Evolutionary conservation across 352 stramenopile species (phyloP), one percentile per base, ranked within the genome.

Genomic region (Sclerospora graminicola): DNA sequence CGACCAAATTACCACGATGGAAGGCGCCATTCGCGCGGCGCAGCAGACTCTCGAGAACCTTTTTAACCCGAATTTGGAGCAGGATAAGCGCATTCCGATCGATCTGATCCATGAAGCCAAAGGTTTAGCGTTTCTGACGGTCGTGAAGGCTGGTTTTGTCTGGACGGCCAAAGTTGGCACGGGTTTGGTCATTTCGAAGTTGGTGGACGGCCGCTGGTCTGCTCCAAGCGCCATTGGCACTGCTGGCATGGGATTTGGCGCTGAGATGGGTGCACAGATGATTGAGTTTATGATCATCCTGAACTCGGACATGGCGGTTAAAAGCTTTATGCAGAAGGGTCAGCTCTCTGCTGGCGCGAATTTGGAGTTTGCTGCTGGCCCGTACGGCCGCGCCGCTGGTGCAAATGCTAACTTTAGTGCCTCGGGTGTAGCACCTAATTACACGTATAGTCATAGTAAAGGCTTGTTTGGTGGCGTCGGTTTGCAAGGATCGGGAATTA

Each of bases 171-270:
- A 85, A 49, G 59, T 92, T 20, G 81, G 81, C 56, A 88, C 78
- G 39, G 95, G 95, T 31, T 77, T 98, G 36, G 85, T 98, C 11
- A 79, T 98, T 54, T 79, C 91, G 11, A 90, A 95, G 49, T 74
- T 97, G 8, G 77, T 79, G 2, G 89, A 98, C 60, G 92, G 93
- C 9, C 88, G 84, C 34, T 98, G 95, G 94, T 97, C 85, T 32
- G 90, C 94, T 11, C 95, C 95, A 11, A 97, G 82, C 16, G 92
- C 93, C 5, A 97, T 98, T 53, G 92, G 83, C 34, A 89, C 92
- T 20, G 73, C 78, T 18, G 90, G 90, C 34, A 88, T 97, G 67
- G 86, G 82, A 48, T 78, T 85, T 54, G 81, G 81, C 29, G 66
- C 73, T 28, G 76, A 93, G 58, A 52, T 83, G 31, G 81, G 81